phyloP scores from a whole-genome alignment of 2,329 filamentous ascomycete genomes.

The Cladosporium sphaerospermum region DNA sequence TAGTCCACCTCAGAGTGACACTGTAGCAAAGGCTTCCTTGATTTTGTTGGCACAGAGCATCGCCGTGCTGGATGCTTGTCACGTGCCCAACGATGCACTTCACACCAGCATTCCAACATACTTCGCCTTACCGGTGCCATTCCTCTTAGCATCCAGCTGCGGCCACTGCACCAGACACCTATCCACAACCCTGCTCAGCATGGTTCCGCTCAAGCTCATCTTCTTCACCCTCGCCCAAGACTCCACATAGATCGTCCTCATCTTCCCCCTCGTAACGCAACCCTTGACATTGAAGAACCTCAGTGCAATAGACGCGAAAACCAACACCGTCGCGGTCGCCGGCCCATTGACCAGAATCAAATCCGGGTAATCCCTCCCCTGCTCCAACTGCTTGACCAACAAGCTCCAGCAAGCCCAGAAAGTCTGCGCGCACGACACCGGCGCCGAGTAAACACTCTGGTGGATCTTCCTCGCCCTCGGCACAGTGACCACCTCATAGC shows the following conservation, averaged over 20 bases:
- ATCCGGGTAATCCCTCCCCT: slow-evolving; percentile 52
- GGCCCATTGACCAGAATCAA: slow-evolving; percentile 83
- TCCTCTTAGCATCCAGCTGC: slow-evolving; percentile 42
- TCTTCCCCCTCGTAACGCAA: slow-evolving; percentile 42
- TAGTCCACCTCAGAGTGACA: too few species aligned
- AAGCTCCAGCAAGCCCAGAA: slow-evolving; percentile 57
- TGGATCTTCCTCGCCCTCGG: slow-evolving; percentile 75
- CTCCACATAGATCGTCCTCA: slow-evolving; percentile 80
- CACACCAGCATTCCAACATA: slow-evolving; percentile 10
- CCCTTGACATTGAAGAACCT: slow-evolving; percentile 44
- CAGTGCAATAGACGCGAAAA: slow-evolving; percentile 51
- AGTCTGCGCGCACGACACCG: slow-evolving; percentile 60
- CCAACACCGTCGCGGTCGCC: slow-evolving; percentile 74
- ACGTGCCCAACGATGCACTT: not conserved
- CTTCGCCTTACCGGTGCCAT: slow-evolving; percentile 9
- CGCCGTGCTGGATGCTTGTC: too few species aligned
- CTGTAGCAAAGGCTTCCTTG: too few species aligned
- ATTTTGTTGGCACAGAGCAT: too few species aligned
- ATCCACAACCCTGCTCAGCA: slow-evolving; percentile 68
- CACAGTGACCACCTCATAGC: slow-evolving; percentile 61
- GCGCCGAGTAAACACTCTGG: slow-evolving; percentile 69
- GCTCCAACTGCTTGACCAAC: slow-evolving; percentile 33
- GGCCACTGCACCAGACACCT: slow-evolving; percentile 79
- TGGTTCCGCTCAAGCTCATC: slow-evolving; percentile 75
- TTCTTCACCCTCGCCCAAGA: slow-evolving; percentile 81